Evolutionary conservation across 192 early-diverging fungal species (phyloP), one percentile per base, ranked within the genome.

Genomic region (Glomus cerebriforme): DNA sequence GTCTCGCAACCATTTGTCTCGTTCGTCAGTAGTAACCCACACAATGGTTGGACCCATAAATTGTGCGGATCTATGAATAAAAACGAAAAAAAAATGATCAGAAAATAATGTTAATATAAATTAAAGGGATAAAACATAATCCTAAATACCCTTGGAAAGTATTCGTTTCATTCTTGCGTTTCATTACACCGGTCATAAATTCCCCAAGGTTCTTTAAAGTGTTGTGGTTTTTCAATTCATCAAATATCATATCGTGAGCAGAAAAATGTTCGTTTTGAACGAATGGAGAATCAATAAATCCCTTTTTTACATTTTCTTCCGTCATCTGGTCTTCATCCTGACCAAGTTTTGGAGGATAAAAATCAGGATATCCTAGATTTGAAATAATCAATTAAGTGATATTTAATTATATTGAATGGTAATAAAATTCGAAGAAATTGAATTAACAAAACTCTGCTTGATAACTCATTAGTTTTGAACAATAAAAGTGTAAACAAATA

Each of bases 251-350:
- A 24, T 88, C 87, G 54, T 88, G 86, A 6, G 87, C 89, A 63
- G 86, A 88, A 17, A 85, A 81, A 59, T 83, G 83, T 54, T 90
- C 89, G 59, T 85, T 85, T 83, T 88, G 77, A 32, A 87, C 84
- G 9, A 84, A 70, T 17, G 83, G 81, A 35, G 71, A 68, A 70
- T 90, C 89, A 2, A 84, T 79, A 70, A 84, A 88, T 1, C 91
- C 91, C 64, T 86, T 83, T 12, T 89, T 85, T 39, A 92, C 87
- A 59, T 86, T 87, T 24, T 83, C 77, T 80, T 92, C 91, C 19
- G 81, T 89, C 69, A 91, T 79, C 43, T 75, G 74, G 70, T 84
- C 83, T 79, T 86, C 86, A 69, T 81, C 68, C 58, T 86, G 84
- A 24, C 43, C 69, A 4, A 79, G 58, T 27, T 76, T 80, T 10